Conservation (phyloP, 176 grass and related monocot genomes). For the Oryza officinalis region DNA sequence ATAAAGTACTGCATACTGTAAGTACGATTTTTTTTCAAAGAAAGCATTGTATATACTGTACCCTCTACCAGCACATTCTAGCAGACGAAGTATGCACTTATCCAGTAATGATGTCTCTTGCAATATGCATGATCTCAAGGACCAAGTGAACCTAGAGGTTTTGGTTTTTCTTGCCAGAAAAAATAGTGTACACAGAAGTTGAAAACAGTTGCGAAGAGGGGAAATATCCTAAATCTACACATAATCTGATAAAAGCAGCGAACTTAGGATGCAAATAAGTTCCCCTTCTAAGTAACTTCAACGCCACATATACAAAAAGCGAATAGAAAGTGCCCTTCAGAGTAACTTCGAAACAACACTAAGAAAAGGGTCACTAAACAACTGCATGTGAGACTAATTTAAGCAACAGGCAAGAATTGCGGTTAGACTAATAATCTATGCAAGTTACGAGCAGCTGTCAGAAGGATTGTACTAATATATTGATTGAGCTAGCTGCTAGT, state of each 20-base stretch:
- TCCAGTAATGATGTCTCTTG: background rate
- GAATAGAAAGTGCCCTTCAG: slow-evolving; percentile 29
- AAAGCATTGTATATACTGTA: background rate
- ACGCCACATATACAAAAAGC: slow-evolving; percentile 17
- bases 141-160: background rate
- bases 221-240: background rate
- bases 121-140: background rate
- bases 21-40: background rate
- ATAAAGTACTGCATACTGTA: background rate
- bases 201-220: background rate
- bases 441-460: background rate
- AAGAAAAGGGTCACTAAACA: slow-evolving; percentile 34
- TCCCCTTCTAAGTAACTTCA: slow-evolving; percentile 17
- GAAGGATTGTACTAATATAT: background rate
- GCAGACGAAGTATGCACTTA: slow-evolving; percentile 6
- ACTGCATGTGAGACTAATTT: slow-evolving; percentile 11
- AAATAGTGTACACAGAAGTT: background rate
- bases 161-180: background rate
- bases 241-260: background rate
- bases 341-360: slow-evolving; percentile 32
- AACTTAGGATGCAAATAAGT: slow-evolving; percentile 8
- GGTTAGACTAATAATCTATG: slow-evolving; percentile 13
- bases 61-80: background rate
- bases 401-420: background rate
- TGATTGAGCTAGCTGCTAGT: slow-evolving; percentile 25